Evolutionary conservation across 164 flowering plant species (phyloP).

Genomic region (Chimonanthus praecox): DNA sequence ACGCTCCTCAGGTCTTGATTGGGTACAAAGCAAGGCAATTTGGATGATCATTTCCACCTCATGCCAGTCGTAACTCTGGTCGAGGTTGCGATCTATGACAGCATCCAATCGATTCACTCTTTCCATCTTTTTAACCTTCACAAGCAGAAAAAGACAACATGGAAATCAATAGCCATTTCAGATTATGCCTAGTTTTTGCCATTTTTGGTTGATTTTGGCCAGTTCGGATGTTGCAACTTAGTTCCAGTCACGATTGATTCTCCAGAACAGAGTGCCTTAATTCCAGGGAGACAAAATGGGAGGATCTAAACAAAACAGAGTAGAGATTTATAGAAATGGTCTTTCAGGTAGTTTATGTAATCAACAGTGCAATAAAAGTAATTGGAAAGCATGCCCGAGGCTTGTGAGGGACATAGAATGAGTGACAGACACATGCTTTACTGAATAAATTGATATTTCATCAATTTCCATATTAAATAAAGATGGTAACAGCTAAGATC

Average conservation of each 20-base stretch:
- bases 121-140: background rate
- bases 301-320: background rate
- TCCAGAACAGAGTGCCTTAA: background rate
- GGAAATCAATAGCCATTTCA: background rate
- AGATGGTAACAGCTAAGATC: no score
- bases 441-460: no score
- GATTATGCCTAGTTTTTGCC: background rate
- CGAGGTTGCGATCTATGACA: no score
- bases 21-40: no score
- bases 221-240: background rate
- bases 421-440: background rate
- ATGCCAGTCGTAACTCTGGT: no score
- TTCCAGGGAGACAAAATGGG: background rate
- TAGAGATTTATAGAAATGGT: background rate
- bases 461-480: no score
- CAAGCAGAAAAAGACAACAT: background rate
- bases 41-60: no score
- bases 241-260: background rate
- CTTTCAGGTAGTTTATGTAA: background rate
- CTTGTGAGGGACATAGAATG: background rate
- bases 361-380: background rate
- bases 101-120: no score
- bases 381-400: background rate
- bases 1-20: no score
- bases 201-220: background rate